Evolutionary conservation across 306 rosid genomes (phyloP), one percentile per base, ranked within the genome.

Genomic region (Dalbergia cochinchinensis): DNA sequence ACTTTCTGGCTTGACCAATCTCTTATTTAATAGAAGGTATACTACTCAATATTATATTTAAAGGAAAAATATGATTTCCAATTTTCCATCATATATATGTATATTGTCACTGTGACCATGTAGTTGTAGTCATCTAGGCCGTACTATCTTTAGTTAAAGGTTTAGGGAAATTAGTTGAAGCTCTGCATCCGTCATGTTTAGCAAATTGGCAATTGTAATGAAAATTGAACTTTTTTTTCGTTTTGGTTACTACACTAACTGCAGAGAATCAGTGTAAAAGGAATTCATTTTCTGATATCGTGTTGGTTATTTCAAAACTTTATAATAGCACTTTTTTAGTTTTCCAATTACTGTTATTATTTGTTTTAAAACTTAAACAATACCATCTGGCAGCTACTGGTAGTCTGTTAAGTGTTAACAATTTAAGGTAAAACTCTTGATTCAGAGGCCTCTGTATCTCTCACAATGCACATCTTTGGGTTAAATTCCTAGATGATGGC

Each of bases 1-100:
- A 31, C 71, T 92, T 78, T 91, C 99, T 58, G 91, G 92, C 71
- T 78, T 94, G 72, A 88, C 92, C 60, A 86, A 90, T 81, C 85
- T 92, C 70, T 82, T 92, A 20, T 94, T 91, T 74, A 92, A 91
- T 68, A 87, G 89, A 86, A 92, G 98, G 98, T 92, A 82, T n/a
- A 78, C 63, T 62, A 26, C 31, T n/a, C 67, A 14, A 42, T 41
- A 10, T 16, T 39, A 4, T 18, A 31, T 51, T 69, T 69, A 42
- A 53, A 11, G 15, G 19, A 16, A 53, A 53, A 53, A 4, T 53
- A 53, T 53, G 7, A n/a, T 50, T 50, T 50, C 55, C 7, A 4
- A 50, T 50, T 50, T 13, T 13, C 48, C 5, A 14, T 26, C 22
- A 20, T 26, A 26, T 26, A 20, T 42, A 7, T 59, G 12, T 13